Percentiles rank a stretch among this genome's conserved stretches.
phyloP scores from a whole-genome alignment of 768 basidiomycete species.

The Fomitopsis pulvina region DNA sequence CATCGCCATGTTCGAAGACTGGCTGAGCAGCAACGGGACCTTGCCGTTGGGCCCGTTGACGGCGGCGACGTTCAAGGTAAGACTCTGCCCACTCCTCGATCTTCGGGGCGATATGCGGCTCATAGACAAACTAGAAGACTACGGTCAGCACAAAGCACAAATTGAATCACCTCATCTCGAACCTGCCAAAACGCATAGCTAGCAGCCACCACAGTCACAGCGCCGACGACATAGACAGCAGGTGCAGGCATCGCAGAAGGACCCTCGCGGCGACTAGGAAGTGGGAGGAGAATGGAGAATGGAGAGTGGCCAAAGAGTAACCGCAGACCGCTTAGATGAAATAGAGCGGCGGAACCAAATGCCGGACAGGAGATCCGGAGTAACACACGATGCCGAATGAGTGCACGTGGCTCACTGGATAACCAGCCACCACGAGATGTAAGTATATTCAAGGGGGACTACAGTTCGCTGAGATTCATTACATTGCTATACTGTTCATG shows the following conservation, averaged over 20 bases:
- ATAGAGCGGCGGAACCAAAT: background rate
- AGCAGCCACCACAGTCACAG: constrained; percentile 44
- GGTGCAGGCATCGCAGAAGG: constrained; percentile 26
- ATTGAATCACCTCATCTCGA: background rate
- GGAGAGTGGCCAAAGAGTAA: too few relatives aligned
- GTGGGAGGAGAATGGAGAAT: background rate
- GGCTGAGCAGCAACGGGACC: constrained; percentile 14
- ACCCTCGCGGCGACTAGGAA: background rate
- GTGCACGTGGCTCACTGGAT: too few relatives aligned
- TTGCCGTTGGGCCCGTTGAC: constrained; percentile 22
- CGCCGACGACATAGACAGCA: constrained; percentile 43
- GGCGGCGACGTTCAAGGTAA: constrained; percentile 25
- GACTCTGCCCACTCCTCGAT: constrained; percentile 40
- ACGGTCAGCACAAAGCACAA: background rate
- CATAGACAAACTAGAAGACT: constrained; percentile 51
- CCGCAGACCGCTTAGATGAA: background rate
- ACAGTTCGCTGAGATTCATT: background rate
- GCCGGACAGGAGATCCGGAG: too few relatives aligned
- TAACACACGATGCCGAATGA: too few relatives aligned
- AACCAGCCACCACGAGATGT: too few relatives aligned
- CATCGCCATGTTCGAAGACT: constrained; percentile 9
- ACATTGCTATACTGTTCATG: constrained; percentile 6
- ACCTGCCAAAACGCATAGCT: constrained; percentile 57
- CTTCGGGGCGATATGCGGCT: constrained; percentile 60
- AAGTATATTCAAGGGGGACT: too few relatives aligned